Conservation (phyloP, 495 filamentous ascomycete genomes). For the Jackrogersella minutella region DNA sequence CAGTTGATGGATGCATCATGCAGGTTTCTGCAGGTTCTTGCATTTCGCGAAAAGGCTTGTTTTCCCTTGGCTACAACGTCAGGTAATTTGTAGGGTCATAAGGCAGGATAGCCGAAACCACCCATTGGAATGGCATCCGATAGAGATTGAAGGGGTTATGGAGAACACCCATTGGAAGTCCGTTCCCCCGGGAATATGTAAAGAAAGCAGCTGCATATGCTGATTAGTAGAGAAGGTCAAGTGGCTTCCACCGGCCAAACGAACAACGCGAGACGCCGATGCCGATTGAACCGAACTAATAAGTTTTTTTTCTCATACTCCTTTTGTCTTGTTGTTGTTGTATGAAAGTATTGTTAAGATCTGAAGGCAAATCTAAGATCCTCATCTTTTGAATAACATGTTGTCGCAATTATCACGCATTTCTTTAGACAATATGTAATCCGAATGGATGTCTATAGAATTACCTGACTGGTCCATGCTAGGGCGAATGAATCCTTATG, state of each 20-base stretch:
- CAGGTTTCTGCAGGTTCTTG: slow-evolving; percentile 17
- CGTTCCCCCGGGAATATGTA: slow-evolving; percentile 27
- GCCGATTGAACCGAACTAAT: slow-evolving; percentile 17
- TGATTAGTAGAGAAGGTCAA: slow-evolving; percentile 3
- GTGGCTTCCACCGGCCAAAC: background rate
- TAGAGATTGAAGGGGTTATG: slow-evolving; percentile 4
- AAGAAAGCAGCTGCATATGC: background rate
- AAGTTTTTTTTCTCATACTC: background rate
- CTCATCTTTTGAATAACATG: slow-evolving; percentile 3
- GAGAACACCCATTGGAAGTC: slow-evolving; percentile 6
- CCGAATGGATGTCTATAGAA: too few relatives aligned
- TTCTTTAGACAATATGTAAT: background rate
- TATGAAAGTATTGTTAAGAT: background rate
- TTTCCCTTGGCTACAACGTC: slow-evolving; percentile 36
- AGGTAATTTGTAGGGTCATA: slow-evolving; percentile 5
- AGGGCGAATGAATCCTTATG: too few relatives aligned
- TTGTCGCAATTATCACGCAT: slow-evolving; percentile 9
- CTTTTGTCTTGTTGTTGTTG: background rate
- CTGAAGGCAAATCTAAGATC: slow-evolving; percentile 7
- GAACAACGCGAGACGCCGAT: slow-evolving; percentile 28
- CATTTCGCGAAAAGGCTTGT: slow-evolving; percentile 39
- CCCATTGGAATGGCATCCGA: slow-evolving; percentile 13
- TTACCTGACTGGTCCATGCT: too few relatives aligned
- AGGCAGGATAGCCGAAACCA: background rate
- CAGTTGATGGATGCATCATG: slow-evolving; percentile 33